Percentiles rank a stretch among this genome's conserved stretches.
Conservation (phyloP, 2,329 filamentous ascomycete genomes). For the Dryadomyces quercivorus region DNA sequence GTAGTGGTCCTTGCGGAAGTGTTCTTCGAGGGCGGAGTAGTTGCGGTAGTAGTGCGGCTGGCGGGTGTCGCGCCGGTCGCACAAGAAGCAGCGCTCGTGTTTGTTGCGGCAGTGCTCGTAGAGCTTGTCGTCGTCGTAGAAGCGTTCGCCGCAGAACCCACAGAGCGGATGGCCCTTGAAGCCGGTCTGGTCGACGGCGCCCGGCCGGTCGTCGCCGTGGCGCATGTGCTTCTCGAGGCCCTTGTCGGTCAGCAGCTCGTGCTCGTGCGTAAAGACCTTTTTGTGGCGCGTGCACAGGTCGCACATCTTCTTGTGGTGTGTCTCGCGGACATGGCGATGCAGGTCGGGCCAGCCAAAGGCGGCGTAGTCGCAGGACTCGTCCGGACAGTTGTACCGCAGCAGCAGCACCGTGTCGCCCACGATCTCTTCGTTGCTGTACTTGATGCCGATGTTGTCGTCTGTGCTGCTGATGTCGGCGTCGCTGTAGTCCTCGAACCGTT, state of each 20-base stretch:
- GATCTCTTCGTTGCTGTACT: constrained; percentile 79
- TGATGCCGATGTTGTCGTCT: constrained; percentile 81
- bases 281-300: constrained; percentile 88
- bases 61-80: constrained; percentile 58
- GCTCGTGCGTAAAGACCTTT: constrained; percentile 96
- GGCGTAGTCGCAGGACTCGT: constrained; percentile 65
- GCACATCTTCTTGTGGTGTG: constrained; percentile 81
- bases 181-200: constrained; percentile 81
- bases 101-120: constrained; percentile 88
- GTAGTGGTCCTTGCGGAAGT: constrained; percentile 82
- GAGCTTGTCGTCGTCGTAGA: constrained; percentile 92
- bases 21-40: constrained; percentile 73
- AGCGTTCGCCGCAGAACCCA: constrained; percentile 80
- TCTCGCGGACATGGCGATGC: constrained; percentile 65
- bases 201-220: constrained; percentile 80
- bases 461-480: constrained; percentile 60
- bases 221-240: constrained; percentile 82
- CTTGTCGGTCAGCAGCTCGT: constrained; percentile 74
- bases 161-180: constrained; percentile 95
- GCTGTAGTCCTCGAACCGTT: constrained; percentile 75
- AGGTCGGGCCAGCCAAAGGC: constrained; percentile 52
- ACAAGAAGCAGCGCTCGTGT: constrained; percentile 92
- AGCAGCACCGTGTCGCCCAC: constrained; percentile 82
- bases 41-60: constrained; percentile 85
- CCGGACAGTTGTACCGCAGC: constrained; percentile 89